Evolutionary conservation across 2,329 filamentous ascomycete species (phyloP), one percentile per base, ranked within the genome.

Genomic region (Zymoseptoria brevis): DNA sequence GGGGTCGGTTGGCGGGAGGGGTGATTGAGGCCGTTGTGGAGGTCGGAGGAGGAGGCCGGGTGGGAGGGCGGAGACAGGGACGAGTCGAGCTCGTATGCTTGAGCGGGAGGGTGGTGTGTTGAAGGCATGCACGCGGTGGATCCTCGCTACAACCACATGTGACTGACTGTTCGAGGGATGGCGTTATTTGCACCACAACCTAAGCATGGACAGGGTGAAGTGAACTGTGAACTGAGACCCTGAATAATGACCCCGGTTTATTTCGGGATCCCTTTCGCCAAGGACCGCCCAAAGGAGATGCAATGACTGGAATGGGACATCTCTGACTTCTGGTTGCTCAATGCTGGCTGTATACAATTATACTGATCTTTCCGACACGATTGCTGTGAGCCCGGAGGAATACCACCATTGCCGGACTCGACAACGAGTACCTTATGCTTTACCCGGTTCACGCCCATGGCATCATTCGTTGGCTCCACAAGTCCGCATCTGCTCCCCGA

Each of bases 1-100:
- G 35, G 71, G 19, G 63, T 71, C 24, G 69, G 58, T 58, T 69
- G 69, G 48, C 71, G 64, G 29, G 71, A 72, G 53, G 58, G 61
- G 29, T 69, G 62, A 54, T 65, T 24, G 22, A 24, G 64, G 59
- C 66, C 69, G 55, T 71, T 19, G 55, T 69, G 67, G 21, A 70
- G 26, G 7, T 29, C 26, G 26, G 26, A 29, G 26, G 35, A 45
- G 29, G 50, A 54, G 7, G 64, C 58, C 53, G 58, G 60, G 63
- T 64, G 66, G 50, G 67, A 62, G 57, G 35, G 13, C 35, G 63
- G 63, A 58, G 66, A 53, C 9, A 67, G 61, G 41, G 62, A 55
- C 19, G 56, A 57, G 55, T 56, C 55, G 50, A 60, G 55, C 56
- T 60, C 57, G 49, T 45, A 57, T 35, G 54, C 29, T 56, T 57